phyloP scores from a whole-genome alignment of 2,329 filamentous ascomycete genomes.

The Cercospora sp. region DNA sequence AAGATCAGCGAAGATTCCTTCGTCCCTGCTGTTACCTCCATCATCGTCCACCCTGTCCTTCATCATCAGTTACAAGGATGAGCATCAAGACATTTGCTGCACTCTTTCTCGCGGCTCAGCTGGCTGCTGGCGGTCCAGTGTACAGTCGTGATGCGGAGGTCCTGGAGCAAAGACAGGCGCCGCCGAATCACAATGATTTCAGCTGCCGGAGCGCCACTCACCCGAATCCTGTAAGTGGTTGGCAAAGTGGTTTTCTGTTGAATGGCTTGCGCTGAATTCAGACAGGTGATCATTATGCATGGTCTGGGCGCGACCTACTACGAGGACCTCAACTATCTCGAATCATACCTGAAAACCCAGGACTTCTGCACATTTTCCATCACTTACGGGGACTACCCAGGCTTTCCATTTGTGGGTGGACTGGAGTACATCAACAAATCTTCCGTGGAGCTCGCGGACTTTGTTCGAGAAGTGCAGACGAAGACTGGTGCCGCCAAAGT shows the following conservation, averaged over 20 bases:
- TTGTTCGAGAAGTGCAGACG: conserved; percentile 24
- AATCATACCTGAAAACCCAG: conserved; percentile 24
- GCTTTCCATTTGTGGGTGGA: conserved; percentile 27
- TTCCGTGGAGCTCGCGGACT: conserved; percentile 25
- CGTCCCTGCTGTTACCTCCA: not conserved
- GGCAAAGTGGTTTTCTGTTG: not conserved
- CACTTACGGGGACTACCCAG: conserved; percentile 28
- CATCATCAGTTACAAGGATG: not conserved
- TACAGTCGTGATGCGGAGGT: conserved; percentile 1
- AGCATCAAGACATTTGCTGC: not conserved
- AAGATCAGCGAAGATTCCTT: not conserved
- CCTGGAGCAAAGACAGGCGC: conserved; percentile 8
- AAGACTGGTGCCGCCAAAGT: conserved; percentile 25
- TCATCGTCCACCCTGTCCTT: not conserved
- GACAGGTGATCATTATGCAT: conserved; percentile 27
- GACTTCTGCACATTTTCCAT: conserved; percentile 31
- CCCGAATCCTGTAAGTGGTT: conserved; percentile 25
- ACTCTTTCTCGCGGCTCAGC: not conserved
- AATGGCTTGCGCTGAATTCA: not conserved
- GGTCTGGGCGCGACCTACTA: conserved; percentile 33
- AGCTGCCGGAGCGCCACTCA: conserved; percentile 25
- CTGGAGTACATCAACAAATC: conserved; percentile 26
- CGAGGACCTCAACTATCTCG: conserved; percentile 30
- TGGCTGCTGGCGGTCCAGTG: conserved; percentile 4
- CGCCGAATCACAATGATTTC: conserved; percentile 30